Percentiles rank a stretch among this genome's conserved stretches.
These are phyloP conservation scores for Talaromyces ruber DNA, from an alignment of 495 filamentous ascomycete genomes.

Conservation along the genomic window DNA sequence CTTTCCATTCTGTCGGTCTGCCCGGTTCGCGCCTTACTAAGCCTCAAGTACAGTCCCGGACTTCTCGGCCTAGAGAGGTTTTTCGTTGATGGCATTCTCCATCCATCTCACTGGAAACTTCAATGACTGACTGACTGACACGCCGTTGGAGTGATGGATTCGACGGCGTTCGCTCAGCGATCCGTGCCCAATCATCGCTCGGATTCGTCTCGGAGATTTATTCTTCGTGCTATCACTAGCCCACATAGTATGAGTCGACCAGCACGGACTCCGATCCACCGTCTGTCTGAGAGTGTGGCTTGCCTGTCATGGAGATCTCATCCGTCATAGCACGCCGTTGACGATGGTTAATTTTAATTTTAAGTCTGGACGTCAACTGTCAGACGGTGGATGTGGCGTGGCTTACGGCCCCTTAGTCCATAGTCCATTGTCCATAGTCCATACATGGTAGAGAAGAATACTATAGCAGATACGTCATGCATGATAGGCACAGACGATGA, in stretches of 20 bases:
- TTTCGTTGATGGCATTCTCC: too few relatives aligned
- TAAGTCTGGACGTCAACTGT: too few relatives aligned
- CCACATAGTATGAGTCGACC: neutral
- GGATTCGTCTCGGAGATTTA: neutral
- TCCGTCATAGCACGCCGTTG: neutral
- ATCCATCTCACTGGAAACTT: too few relatives aligned
- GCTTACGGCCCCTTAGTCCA: too few relatives aligned
- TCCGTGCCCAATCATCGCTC: neutral
- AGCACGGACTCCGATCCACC: neutral
- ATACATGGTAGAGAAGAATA: neutral
- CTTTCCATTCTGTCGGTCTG: neutral
- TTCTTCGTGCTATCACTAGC: neutral
- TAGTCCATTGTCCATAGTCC: too few relatives aligned
- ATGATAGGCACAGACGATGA: neutral
- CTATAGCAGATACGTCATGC: neutral
- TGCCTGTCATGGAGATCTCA: neutral
- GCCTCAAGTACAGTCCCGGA: neutral
- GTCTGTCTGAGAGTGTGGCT: neutral
- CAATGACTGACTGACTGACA: too few relatives aligned
- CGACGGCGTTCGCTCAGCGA: neutral
- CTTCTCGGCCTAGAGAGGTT: too few relatives aligned
- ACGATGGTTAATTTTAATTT: neutral
- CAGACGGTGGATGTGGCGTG: too few relatives aligned
- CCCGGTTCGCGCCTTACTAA: neutral
- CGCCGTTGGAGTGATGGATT: neutral